phyloP scores from a whole-genome alignment of 495 filamentous ascomycete species.

The Geoglossum glabrum region DNA sequence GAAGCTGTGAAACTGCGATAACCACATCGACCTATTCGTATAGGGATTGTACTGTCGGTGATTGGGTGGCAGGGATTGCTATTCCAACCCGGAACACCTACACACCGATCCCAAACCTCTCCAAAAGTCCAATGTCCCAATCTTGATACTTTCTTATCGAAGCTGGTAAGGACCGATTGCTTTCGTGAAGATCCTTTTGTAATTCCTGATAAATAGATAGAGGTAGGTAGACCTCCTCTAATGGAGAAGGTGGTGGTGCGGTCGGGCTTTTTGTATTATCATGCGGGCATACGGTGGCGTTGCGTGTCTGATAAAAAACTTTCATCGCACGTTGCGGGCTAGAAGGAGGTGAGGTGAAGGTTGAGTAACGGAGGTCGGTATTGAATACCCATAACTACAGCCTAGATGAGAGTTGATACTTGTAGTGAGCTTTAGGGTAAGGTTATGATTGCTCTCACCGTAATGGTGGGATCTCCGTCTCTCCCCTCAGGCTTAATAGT shows the following conservation, averaged over 20 bases:
- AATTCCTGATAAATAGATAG: conserved; percentile 25
- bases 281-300: not conserved
- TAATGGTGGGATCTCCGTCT: conserved; percentile 15
- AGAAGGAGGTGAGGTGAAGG: conserved; percentile 16
- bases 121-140: conserved; percentile 48
- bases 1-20: no score
- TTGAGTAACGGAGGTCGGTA: conserved; percentile 41
- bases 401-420: not conserved
- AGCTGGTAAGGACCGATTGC: conserved; percentile 32
- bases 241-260: not conserved
- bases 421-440: not conserved
- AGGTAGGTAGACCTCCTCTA: conserved; percentile 45
- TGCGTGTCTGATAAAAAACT: conserved; percentile 31
- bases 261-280: not conserved
- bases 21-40: no score
- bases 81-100: no score
- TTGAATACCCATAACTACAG: conserved; percentile 49
- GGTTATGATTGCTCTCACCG: conserved; percentile 18
- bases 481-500: conserved; percentile 20
- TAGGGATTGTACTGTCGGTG: no score
- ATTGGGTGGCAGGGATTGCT: no score
- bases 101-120: conserved; percentile 16
- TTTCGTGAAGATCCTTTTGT: conserved; percentile 22
- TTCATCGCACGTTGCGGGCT: conserved; percentile 38
- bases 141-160: conserved; percentile 35